Base-by-base conservation (phyloP, 2,329 filamentous ascomycete species). In the Phyllosticta paracitricarpa region DNA sequence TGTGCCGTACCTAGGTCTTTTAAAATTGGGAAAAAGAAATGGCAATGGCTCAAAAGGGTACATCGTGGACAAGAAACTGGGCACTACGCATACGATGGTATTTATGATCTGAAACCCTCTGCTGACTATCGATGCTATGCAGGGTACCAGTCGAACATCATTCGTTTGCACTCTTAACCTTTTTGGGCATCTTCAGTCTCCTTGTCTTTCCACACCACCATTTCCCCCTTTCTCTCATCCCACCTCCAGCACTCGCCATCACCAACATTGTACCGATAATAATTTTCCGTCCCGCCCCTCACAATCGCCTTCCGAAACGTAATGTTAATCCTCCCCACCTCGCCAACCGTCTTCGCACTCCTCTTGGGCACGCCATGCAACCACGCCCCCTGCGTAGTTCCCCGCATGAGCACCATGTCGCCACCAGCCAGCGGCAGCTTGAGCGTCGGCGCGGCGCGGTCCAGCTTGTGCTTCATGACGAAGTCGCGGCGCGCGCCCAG, bases 241-340 rank as follows among this genome's bases (percentile, higher is more conserved):
- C 89, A 92, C 67, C 79, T 81, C 71, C 84, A 87, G n/a, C 87
- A 82, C 1, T 77, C 79, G 0, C 89, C 89, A 51, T 73, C 80
- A 0, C 89, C 89, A 57, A 92, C 87, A 74, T 93, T 93, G 74
- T 93, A 93, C 69, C 85, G 83, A 72, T 93, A 91, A 72, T 93
- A 92, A 72, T 93, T 93, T 68, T 90, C 86, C 28, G 88, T 92
- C 1, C 88, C 89, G 3, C 78, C 87, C 66, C 82, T 87, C 24
- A 88, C 79, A 78, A 90, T 80, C 24, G 87, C 89, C 65, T 80
- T 81, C 28, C 89, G 78, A 69, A 92, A 90, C 0, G 89, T 93
- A 64, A 93, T 91, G 69, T 93, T 93, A 66, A 81, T 80, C 25
- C 84, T 82, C 30, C 87, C 85, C 57, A 80, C 80, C 30, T 80